phyloP scores from a whole-genome alignment of 768 basidiomycete species.

The Amanita brunnescens region DNA sequence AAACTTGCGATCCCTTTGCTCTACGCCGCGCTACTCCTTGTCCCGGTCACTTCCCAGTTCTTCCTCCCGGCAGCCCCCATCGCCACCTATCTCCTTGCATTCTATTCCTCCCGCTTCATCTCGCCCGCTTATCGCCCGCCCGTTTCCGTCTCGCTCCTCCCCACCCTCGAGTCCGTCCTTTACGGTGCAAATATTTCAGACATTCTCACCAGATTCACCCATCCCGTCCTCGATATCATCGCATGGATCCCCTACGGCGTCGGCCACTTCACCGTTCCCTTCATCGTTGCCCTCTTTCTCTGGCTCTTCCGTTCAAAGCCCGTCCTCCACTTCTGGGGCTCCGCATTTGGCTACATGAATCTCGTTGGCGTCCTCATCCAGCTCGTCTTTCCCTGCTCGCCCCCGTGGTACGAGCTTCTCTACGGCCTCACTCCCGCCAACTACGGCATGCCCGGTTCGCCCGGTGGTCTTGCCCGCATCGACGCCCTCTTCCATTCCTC shows the following conservation, averaged over 20 bases:
- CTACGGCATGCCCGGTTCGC: slow-evolving; percentile 86
- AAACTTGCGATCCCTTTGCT: slow-evolving; percentile 73
- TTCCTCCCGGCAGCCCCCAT: slow-evolving; percentile 84
- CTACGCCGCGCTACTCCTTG: slow-evolving; percentile 58
- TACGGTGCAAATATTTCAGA: slow-evolving; percentile 98
- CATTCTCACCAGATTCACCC: slow-evolving; percentile 90
- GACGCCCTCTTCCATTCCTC: slow-evolving; percentile 74
- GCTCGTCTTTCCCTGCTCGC: slow-evolving; percentile 84
- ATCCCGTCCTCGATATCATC: slow-evolving; percentile 83
- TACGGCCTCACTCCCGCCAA: slow-evolving; percentile 93
- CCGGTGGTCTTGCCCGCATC: slow-evolving; percentile 89
- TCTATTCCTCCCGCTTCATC: slow-evolving; percentile 82
- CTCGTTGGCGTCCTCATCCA: slow-evolving; percentile 81
- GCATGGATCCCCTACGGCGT: slow-evolving; percentile 99
- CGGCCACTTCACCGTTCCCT: slow-evolving; percentile 80
- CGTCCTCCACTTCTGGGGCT: slow-evolving; percentile 75
- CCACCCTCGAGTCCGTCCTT: slow-evolving; percentile 88
- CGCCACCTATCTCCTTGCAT: slow-evolving; percentile 79
- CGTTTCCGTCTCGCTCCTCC: slow-evolving; percentile 88
- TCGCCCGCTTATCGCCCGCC: slow-evolving; percentile 66
- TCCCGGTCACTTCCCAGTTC: slow-evolving; percentile 88
- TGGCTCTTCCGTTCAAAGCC: slow-evolving; percentile 87
- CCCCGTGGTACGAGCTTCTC: slow-evolving; percentile 97
- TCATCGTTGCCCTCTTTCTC: slow-evolving; percentile 74
- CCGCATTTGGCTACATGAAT: slow-evolving; percentile 91